These are phyloP conservation scores for Trichoderma polysporum DNA, from an alignment of 2,329 filamentous ascomycete species.

Conservation along the genomic window DNA sequence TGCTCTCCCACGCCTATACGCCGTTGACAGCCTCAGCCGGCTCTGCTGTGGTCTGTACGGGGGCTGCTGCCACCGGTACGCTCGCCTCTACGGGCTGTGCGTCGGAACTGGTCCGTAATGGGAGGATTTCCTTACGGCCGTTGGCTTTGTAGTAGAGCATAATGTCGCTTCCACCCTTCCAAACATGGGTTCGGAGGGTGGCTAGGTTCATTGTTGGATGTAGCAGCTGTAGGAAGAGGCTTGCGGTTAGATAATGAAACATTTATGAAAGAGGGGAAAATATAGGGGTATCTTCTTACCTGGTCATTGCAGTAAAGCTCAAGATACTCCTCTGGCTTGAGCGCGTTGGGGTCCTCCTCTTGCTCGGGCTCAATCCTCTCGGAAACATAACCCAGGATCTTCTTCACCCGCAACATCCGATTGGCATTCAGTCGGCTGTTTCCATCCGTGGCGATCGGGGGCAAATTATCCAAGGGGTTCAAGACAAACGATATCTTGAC, in stretches of 20 bases:
- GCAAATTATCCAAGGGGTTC: slow-evolving; percentile 73
- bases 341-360: slow-evolving; percentile 56
- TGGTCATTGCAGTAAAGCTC: slow-evolving; percentile 94
- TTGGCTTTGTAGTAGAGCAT: slow-evolving; percentile 89
- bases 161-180: slow-evolving; percentile 94
- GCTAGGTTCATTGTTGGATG: slow-evolving; percentile 87
- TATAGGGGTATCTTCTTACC: slow-evolving; percentile 50
- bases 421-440: slow-evolving; percentile 95
- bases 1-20: neutral
- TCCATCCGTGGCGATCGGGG: slow-evolving; percentile 72
- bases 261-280: neutral
- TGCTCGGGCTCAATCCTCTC: slow-evolving; percentile 81
- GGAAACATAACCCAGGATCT: slow-evolving; percentile 88
- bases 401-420: slow-evolving; percentile 91
- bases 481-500: slow-evolving; percentile 95
- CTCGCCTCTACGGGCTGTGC: neutral
- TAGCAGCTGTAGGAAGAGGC: slow-evolving; percentile 51
- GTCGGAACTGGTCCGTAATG: neutral
- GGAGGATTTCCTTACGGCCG: slow-evolving; percentile 65
- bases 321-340: slow-evolving; percentile 87
- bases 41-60: neutral
- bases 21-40: neutral
- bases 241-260: slow-evolving; percentile 20
- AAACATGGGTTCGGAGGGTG: slow-evolving; percentile 85
- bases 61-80: slow-evolving; percentile 30